Conservation (phyloP, 305 asterid genomes). For the Rubia tinctorum region DNA sequence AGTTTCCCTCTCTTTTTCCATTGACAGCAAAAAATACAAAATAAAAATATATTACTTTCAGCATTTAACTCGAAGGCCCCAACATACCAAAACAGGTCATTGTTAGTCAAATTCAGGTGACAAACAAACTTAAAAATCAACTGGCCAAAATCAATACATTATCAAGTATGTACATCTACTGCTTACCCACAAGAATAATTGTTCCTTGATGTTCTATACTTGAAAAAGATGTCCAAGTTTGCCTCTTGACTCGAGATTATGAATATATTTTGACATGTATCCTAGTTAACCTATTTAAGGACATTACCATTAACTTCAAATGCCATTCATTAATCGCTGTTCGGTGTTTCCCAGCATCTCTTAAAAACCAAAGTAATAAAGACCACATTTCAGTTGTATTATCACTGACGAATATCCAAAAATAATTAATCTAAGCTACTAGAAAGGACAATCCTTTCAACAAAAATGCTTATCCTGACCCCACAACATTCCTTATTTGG, state of each 20-base stretch:
- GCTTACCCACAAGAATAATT: not conserved
- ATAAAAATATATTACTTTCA: not conserved
- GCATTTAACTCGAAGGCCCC: not conserved
- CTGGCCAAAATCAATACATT: slow-evolving; percentile 1
- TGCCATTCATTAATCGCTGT: not conserved
- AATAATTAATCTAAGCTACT: not conserved
- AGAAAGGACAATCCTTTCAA: not conserved
- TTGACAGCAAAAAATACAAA: not conserved
- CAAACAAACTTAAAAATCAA: not conserved
- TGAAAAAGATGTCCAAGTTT: not conserved
- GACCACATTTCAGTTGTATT: not conserved
- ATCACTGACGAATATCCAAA: not conserved
- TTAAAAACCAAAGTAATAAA: not conserved
- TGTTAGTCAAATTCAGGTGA: not conserved
- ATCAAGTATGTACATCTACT: not conserved
- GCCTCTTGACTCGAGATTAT: not conserved
- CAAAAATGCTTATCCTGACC: not conserved
- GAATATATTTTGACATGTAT: not conserved
- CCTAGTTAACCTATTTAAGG: not conserved
- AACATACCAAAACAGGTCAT: not conserved
- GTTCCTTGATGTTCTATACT: not conserved
- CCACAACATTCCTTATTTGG: not conserved
- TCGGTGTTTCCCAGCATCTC: not conserved
- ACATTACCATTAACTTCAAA: not conserved
- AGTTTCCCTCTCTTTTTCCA: not conserved